Conservation (phyloP, 2,329 filamentous ascomycete species). For the Ilyonectria robusta region DNA sequence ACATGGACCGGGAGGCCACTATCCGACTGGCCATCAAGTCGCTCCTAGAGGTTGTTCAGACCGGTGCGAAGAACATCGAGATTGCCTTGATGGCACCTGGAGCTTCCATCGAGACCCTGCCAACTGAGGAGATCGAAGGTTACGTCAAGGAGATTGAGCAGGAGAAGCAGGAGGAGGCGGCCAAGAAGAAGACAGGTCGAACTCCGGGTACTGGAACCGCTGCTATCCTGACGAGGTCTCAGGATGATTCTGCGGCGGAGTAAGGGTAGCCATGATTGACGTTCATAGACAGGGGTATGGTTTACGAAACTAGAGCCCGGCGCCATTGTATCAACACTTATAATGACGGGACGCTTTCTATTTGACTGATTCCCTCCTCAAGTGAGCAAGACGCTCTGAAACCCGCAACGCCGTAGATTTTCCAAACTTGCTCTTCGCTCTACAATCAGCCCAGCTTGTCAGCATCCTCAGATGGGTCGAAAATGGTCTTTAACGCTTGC, state of each 20-base stretch:
- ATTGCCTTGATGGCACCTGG: slow-evolving; percentile 98
- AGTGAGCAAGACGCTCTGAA: slow-evolving; percentile 43
- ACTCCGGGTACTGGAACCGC: slow-evolving; percentile 79
- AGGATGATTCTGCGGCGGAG: slow-evolving; percentile 58
- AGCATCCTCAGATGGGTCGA: slow-evolving; percentile 81
- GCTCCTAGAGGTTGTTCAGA: slow-evolving; percentile 96
- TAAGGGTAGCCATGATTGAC: slow-evolving; percentile 43
- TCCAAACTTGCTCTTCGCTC: slow-evolving; percentile 18
- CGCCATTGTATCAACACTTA: slow-evolving; percentile 57
- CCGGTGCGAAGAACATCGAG: slow-evolving; percentile 99
- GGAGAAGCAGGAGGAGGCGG: slow-evolving; percentile 99
- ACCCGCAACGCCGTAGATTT: slow-evolving; percentile 50
- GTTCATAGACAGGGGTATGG: slow-evolving; percentile 48
- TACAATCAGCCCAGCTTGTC: slow-evolving; percentile 78
- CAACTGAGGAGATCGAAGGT: slow-evolving; percentile 94
- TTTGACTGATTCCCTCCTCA: slow-evolving; percentile 33
- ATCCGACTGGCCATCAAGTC: slow-evolving; percentile 99
- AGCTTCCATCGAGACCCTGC: slow-evolving; percentile 92
- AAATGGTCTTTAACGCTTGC: slow-evolving; percentile 73
- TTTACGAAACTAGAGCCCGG: slow-evolving; percentile 46
- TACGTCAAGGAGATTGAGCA: slow-evolving; percentile 99
- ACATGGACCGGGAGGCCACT: slow-evolving; percentile 95
- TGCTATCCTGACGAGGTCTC: slow-evolving; percentile 79
- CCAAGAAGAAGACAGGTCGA: slow-evolving; percentile 92
- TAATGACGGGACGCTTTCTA: slow-evolving; percentile 49